Conservation (phyloP, 352 stramenopile genomes). For the Globisporangium barbulae region DNA sequence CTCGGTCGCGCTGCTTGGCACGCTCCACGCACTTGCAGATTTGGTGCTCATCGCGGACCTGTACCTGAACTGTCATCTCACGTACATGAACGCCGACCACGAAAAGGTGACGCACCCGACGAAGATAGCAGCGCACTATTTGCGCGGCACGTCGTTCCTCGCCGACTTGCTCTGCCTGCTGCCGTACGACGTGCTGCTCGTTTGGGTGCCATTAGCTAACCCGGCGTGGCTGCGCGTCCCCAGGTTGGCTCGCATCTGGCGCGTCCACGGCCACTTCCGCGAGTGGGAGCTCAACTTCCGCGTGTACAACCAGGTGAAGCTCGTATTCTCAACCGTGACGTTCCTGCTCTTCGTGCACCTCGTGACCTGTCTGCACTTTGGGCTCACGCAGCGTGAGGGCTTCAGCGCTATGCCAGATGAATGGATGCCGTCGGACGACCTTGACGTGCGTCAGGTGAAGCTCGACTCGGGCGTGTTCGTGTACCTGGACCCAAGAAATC, state of each 20-base stretch:
- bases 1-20: slow-evolving; percentile 13
- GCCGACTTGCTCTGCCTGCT: slow-evolving; percentile 40
- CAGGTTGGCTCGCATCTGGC: slow-evolving; percentile 25
- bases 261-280: slow-evolving; percentile 23
- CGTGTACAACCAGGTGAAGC: slow-evolving; percentile 10
- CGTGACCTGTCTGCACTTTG: slow-evolving; percentile 29
- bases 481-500: slow-evolving; percentile 17
- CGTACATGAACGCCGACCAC: slow-evolving; percentile 18
- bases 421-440: slow-evolving; percentile 25
- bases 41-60: slow-evolving; percentile 37
- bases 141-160: slow-evolving; percentile 19
- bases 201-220: neutral
- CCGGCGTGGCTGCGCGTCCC: slow-evolving; percentile 1
- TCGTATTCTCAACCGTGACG: slow-evolving; percentile 9
- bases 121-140: slow-evolving; percentile 28
- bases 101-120: slow-evolving; percentile 27
- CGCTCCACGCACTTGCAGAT: slow-evolving; percentile 27
- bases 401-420: slow-evolving; percentile 22
- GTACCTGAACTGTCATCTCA: slow-evolving; percentile 50
- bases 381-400: slow-evolving; percentile 31
- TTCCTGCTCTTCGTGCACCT: slow-evolving; percentile 31
- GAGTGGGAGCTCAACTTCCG: slow-evolving; percentile 33
- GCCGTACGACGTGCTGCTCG: slow-evolving; percentile 33
- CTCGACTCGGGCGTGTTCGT: slow-evolving; percentile 8
- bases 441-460: slow-evolving; percentile 16